Conservation (phyloP, 2,329 filamentous ascomycete species). For the Claviceps sp. region DNA sequence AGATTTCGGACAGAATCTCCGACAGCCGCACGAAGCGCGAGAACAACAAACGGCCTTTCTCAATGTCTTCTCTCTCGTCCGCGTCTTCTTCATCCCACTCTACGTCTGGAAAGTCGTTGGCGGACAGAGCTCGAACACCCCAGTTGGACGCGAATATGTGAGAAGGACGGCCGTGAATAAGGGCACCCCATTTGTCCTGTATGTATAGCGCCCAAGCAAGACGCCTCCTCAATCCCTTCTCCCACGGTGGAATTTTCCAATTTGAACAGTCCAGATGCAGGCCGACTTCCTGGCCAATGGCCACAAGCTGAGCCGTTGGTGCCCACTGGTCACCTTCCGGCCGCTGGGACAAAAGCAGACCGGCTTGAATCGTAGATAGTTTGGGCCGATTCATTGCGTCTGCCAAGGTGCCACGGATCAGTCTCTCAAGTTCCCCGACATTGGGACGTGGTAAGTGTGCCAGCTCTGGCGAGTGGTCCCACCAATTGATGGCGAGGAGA, state of each 20-base stretch:
- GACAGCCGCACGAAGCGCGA: conserved; percentile 64
- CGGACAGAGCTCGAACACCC: conserved; percentile 55
- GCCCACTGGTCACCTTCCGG: conserved; percentile 72
- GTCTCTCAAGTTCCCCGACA: conserved; percentile 56
- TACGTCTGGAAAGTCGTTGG: conserved; percentile 60
- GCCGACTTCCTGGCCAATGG: conserved; percentile 75
- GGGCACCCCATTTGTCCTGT: conserved; percentile 83
- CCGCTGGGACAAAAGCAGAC: conserved; percentile 59
- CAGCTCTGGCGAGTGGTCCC: conserved; percentile 59
- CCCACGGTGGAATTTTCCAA: conserved; percentile 84
- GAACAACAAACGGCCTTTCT: conserved; percentile 58
- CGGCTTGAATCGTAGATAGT: conserved; percentile 66
- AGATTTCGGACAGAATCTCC: conserved; percentile 63
- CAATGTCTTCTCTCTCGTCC: conserved; percentile 51
- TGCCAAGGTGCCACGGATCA: conserved; percentile 59
- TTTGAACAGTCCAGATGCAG: conserved; percentile 75
- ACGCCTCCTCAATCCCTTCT: conserved; percentile 70
- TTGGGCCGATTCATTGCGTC: conserved; percentile 74
- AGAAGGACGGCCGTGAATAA: conserved; percentile 75
- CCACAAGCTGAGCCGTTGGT: conserved; percentile 75
- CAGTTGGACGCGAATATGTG: conserved; percentile 59
- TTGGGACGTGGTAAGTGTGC: conserved; percentile 54
- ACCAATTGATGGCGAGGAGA: conserved; percentile 78
- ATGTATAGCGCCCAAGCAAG: conserved; percentile 87
- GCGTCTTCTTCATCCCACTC: conserved; percentile 49